phyloP scores from a whole-genome alignment of 345 rosid genomes.

The Eutrema yunnanense region DNA sequence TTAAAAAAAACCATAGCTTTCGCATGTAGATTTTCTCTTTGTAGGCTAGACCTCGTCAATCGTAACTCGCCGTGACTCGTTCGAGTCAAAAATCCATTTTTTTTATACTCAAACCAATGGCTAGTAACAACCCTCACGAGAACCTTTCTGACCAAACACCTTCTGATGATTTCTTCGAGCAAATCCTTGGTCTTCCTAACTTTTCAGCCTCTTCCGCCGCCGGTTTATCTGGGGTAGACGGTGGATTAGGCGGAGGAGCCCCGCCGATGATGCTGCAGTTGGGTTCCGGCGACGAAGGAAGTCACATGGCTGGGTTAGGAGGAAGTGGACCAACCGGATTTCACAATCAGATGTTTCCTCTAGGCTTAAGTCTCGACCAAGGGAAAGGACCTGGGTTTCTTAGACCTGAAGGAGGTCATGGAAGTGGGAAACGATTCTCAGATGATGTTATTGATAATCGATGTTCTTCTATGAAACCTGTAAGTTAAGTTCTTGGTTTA shows the following conservation, averaged over 20 bases:
- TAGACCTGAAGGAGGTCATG: conserved; percentile 73
- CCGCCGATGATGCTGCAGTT: conserved; percentile 89
- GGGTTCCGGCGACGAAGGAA: conserved; percentile 65
- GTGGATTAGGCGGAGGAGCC: conserved; percentile 36
- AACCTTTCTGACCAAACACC: conserved; percentile 36
- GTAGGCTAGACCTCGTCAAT: conserved; percentile 7
- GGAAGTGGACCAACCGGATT: conserved; percentile 46
- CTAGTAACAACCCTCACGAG: conserved; percentile 62
- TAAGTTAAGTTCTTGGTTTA: conserved; percentile 26
- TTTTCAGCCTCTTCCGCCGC: conserved; percentile 52
- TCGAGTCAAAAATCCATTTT: conserved; percentile 1
- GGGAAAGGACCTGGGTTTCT: conserved; percentile 71
- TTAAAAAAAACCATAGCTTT: not conserved
- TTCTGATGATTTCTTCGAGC: conserved; percentile 87
- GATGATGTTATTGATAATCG: conserved; percentile 70
- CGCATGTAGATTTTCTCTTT: conserved; percentile 40
- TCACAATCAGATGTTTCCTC: conserved; percentile 70
- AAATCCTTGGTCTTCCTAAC: conserved; percentile 71
- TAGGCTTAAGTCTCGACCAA: conserved; percentile 85
- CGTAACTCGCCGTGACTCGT: conserved; percentile 28
- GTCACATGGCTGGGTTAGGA: conserved; percentile 43
- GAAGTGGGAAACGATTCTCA: conserved; percentile 68
- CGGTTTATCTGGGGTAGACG: conserved; percentile 46
- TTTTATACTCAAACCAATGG: conserved; percentile 38
- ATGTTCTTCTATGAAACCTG: conserved; percentile 60